Conservation (phyloP, 768 basidiomycete genomes). For the Leccinum uliginosum region DNA sequence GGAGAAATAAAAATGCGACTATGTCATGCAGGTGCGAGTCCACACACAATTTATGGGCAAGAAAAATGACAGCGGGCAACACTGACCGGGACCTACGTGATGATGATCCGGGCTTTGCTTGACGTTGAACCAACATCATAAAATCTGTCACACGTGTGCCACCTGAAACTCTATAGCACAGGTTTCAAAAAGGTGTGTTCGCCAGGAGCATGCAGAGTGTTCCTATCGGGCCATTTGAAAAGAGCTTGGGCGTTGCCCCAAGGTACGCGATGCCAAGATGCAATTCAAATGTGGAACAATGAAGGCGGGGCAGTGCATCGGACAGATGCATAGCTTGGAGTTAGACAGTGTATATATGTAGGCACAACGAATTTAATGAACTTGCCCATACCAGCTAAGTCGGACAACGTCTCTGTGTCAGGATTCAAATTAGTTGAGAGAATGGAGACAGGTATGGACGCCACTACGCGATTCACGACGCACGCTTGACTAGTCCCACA, state of each 20-base stretch:
- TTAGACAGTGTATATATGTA: neutral
- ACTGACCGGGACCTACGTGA: neutral
- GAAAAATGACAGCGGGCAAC: neutral
- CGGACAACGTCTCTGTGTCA: neutral
- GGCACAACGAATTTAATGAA: neutral
- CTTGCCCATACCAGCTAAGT: neutral
- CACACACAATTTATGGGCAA: neutral
- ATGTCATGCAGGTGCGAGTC: too few species aligned
- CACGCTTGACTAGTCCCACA: neutral
- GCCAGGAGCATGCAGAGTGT: neutral
- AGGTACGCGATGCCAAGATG: neutral
- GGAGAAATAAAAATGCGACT: too few species aligned
- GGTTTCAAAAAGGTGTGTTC: neutral
- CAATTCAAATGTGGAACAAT: neutral
- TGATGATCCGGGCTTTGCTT: neutral
- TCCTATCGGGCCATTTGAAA: neutral
- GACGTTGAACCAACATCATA: neutral
- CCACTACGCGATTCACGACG: neutral
- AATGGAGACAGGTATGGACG: neutral
- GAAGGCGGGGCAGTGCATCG: neutral
- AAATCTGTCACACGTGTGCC: neutral
- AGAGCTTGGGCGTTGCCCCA: neutral
- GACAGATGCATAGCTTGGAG: neutral
- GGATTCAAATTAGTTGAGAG: neutral
- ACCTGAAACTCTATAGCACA: neutral